A percentile compares a stretch with the other conserved stretches of the same genome.
Conservation (phyloP, 2,329 filamentous ascomycete genomes). For the Venturia pyrina region DNA sequence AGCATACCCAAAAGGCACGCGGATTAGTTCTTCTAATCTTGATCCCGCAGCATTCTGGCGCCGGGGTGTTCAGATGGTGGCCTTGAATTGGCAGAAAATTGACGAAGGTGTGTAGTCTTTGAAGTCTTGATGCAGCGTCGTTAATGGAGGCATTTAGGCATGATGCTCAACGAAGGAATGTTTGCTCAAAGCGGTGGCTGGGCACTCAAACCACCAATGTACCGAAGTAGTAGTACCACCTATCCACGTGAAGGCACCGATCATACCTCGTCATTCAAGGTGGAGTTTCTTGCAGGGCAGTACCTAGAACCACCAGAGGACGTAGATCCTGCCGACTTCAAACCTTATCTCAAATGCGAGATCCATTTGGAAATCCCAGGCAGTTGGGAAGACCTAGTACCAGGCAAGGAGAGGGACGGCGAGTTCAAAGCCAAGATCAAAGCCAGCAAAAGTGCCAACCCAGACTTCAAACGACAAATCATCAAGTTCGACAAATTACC, state of each 20-base stretch:
- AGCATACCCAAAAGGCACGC: conserved; percentile 73
- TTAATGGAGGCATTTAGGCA: conserved; percentile 39
- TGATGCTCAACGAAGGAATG: conserved; percentile 95
- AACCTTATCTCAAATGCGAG: conserved; percentile 68
- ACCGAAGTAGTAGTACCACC: conserved; percentile 36
- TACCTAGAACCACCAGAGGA: conserved; percentile 54
- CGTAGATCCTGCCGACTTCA: conserved; percentile 48
- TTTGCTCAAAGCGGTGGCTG: conserved; percentile 73
- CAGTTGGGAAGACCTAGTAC: neutral
- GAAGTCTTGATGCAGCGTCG: neutral
- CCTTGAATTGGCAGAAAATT: conserved; percentile 86
- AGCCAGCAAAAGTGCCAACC: conserved; percentile 31
- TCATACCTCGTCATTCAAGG: conserved; percentile 36
- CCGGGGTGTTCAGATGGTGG: conserved; percentile 80
- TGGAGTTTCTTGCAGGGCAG: conserved; percentile 69
- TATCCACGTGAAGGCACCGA: conserved; percentile 34
- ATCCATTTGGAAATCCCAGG: conserved; percentile 60
- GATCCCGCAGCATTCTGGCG: conserved; percentile 81
- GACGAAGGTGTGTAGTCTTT: conserved; percentile 45
- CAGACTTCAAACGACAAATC: conserved; percentile 35
- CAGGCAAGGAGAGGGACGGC: conserved; percentile 42
- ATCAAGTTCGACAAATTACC: conserved; percentile 33
- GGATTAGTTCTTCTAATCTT: conserved; percentile 76
- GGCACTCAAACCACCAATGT: conserved; percentile 73
- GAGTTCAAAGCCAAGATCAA: conserved; percentile 38